These are phyloP conservation scores for Wallacemonas sp. DNA, from an alignment of 208 protist species.

Conservation along the genomic window DNA sequence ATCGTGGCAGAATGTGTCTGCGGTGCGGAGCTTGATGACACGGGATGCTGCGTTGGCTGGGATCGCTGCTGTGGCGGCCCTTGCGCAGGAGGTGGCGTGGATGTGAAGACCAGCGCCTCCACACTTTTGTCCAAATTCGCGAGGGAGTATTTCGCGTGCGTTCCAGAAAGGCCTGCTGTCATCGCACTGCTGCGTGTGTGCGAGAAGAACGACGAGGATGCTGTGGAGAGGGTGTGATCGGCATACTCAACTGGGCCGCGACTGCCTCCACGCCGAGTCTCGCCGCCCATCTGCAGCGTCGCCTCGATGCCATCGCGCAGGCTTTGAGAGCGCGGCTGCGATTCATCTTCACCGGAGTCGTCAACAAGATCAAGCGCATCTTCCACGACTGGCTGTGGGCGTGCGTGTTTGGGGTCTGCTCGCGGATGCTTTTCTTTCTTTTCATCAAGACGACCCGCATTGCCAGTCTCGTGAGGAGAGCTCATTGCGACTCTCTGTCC, in stretches of 20 bases:
- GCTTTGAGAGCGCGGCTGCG: not conserved
- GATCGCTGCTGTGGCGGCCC: not conserved
- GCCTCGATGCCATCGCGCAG: conserved; percentile 3
- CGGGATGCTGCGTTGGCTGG: not conserved
- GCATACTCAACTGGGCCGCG: too few species aligned
- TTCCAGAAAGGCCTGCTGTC: not conserved
- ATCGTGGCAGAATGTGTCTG: too few species aligned
- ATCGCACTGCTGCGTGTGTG: too few species aligned
- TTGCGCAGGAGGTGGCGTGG: not conserved
- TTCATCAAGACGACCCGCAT: too few species aligned
- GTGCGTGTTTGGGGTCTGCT: too few species aligned
- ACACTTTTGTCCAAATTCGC: conserved; percentile 9
- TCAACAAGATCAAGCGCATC: not conserved
- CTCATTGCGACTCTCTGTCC: too few species aligned
- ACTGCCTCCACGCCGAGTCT: not conserved
- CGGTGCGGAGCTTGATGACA: too few species aligned
- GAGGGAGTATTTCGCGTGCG: not conserved
- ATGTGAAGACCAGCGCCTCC: conserved; percentile 1
- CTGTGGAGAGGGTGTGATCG: too few species aligned
- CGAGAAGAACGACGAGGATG: too few species aligned
- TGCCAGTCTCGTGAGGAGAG: too few species aligned
- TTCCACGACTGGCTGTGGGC: too few species aligned
- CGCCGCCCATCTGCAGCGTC: conserved; percentile 2
- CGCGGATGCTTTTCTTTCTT: too few species aligned
- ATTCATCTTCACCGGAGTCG: not conserved